Percentiles rank a stretch among this genome's conserved stretches.
phyloP scores from a whole-genome alignment of 345 rosid genomes.

The Camelina sativa region DNA sequence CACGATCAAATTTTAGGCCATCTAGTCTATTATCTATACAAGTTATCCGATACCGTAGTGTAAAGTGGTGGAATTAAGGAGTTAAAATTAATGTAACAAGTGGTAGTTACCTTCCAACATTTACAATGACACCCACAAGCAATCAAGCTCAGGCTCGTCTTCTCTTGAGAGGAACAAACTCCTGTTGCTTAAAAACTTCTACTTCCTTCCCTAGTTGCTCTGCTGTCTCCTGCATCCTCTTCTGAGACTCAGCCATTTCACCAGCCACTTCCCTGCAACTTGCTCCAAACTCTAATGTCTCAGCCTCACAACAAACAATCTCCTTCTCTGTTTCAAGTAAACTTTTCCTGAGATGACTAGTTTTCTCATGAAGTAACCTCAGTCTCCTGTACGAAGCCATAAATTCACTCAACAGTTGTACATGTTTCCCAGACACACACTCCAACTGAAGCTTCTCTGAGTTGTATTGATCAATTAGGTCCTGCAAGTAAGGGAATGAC shows the following conservation, averaged over 20 bases:
- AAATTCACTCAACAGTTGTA: slow-evolving; percentile 40
- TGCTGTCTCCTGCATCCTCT: slow-evolving; percentile 39
- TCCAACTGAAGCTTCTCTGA: slow-evolving; percentile 40
- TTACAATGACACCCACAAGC: neutral
- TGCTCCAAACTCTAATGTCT: slow-evolving; percentile 41
- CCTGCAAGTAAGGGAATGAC: slow-evolving; percentile 33
- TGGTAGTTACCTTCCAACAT: slow-evolving; percentile 27
- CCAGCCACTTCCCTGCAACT: slow-evolving; percentile 26
- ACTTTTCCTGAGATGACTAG: slow-evolving; percentile 28
- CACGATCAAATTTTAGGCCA: slow-evolving; percentile 14
- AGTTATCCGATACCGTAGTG: neutral
- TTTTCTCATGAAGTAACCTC: slow-evolving; percentile 40
- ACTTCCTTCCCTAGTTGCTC: slow-evolving; percentile 30
- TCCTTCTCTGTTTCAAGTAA: slow-evolving; percentile 45
- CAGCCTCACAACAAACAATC: slow-evolving; percentile 43
- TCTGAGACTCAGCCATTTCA: slow-evolving; percentile 41
- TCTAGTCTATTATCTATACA: neutral
- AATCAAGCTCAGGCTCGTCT: slow-evolving; percentile 5
- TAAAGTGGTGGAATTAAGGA: slow-evolving; percentile 6
- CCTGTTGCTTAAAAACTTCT: slow-evolving; percentile 29
- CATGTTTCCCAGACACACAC: slow-evolving; percentile 42
- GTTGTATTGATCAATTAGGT: slow-evolving; percentile 34
- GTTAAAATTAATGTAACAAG: slow-evolving; percentile 13
- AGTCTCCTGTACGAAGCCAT: slow-evolving; percentile 32
- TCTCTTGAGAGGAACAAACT: slow-evolving; percentile 28